Conservation (phyloP, 345 rosid genomes). For the Citrus glauca region DNA sequence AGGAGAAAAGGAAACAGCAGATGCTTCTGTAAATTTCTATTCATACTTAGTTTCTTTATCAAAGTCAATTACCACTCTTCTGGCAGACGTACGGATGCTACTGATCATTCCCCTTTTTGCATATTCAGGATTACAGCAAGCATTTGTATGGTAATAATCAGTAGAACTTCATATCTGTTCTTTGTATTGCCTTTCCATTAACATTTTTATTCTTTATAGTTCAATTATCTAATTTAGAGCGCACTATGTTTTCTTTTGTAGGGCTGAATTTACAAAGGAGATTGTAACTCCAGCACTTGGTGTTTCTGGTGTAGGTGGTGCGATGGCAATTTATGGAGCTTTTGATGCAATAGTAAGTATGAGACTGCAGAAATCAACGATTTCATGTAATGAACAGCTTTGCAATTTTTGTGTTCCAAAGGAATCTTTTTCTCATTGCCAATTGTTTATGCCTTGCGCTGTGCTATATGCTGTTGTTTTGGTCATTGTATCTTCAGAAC, state of each 20-base stretch:
- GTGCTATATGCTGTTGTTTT: not conserved
- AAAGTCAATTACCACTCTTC: conserved; percentile 59
- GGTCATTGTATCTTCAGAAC: not conserved
- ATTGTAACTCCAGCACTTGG: conserved; percentile 79
- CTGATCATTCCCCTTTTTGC: conserved; percentile 79
- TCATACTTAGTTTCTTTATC: conserved; percentile 46
- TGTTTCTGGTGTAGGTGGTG: conserved; percentile 80
- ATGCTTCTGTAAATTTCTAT: conserved; percentile 45
- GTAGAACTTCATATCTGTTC: not conserved
- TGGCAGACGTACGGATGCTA: conserved; percentile 71
- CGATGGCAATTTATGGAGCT: conserved; percentile 94
- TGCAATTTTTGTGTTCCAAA: not conserved
- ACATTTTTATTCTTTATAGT: not conserved
- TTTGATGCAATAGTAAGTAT: conserved; percentile 82
- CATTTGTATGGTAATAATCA: conserved; percentile 76
- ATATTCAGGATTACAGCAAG: conserved; percentile 92
- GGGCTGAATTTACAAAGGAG: conserved; percentile 94
- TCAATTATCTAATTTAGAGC: not conserved
- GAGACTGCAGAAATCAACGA: not conserved
- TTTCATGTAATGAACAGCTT: not conserved
- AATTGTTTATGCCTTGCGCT: not conserved
- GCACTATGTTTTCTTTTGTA: conserved; percentile 17
- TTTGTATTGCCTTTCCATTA: conserved; percentile 2
- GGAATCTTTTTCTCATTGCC: not conserved
- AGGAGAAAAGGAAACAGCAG: conserved; percentile 41